Conservation (phyloP, 2,329 filamentous ascomycete species). For the Nigrospora sphaerica region DNA sequence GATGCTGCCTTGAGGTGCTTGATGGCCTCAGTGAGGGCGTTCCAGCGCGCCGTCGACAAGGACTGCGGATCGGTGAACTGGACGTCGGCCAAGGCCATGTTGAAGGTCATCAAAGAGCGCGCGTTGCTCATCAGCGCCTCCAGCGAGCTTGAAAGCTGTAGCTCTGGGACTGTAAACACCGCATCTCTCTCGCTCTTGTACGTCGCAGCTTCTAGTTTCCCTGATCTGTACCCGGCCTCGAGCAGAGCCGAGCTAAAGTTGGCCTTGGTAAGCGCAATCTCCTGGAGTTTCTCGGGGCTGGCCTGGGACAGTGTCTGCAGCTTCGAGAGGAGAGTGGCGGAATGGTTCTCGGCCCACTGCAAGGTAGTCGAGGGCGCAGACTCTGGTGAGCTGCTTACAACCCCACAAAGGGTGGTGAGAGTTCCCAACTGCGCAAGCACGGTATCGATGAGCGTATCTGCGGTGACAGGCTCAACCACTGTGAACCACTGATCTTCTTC, state of each 20-base stretch:
- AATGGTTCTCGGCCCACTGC: constrained; percentile 51
- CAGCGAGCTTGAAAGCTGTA: constrained; percentile 8
- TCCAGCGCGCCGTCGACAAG: constrained; percentile 17
- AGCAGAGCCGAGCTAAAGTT: constrained; percentile 15
- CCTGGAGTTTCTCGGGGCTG: constrained; percentile 11
- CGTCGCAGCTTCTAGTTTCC: constrained; percentile 12
- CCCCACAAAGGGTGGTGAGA: constrained; percentile 41
- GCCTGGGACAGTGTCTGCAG: constrained; percentile 8
- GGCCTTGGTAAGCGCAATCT: constrained; percentile 17
- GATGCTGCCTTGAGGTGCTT: constrained; percentile 12
- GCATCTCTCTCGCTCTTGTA: constrained; percentile 19
- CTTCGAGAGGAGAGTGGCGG: constrained; percentile 40
- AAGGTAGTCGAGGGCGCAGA: constrained; percentile 28
- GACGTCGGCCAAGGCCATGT: constrained; percentile 14
- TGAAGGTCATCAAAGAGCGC: constrained; percentile 17
- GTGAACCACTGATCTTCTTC: constrained; percentile 55
- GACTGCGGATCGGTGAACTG: constrained; percentile 6
- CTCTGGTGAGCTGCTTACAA: constrained; percentile 31
- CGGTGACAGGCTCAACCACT: constrained; percentile 60
- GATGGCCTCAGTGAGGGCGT: constrained; percentile 14
- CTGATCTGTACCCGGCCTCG: constrained; percentile 15
- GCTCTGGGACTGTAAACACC: constrained; percentile 14
- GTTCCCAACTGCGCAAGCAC: constrained; percentile 55
- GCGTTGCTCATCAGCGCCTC: constrained; percentile 15
- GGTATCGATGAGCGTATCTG: constrained; percentile 60